Percentiles rank a stretch among this genome's conserved stretches.
phyloP scores from a whole-genome alignment of 257 asterid genomes.

The Rehmannia glutinosa region DNA sequence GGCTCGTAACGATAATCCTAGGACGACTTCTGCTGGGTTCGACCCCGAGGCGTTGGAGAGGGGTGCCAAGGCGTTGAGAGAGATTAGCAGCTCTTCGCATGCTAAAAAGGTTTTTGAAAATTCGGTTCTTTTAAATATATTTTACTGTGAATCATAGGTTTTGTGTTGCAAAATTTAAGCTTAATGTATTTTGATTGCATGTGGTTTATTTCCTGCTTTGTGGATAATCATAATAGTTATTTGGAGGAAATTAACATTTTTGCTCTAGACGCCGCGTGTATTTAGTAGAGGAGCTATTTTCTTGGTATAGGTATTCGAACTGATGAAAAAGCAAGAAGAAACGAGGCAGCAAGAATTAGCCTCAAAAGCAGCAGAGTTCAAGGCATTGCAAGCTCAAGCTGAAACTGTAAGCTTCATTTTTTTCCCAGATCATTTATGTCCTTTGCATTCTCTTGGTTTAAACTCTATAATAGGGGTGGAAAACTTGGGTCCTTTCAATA shows the following conservation, averaged over 20 bases:
- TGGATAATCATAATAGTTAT: not conserved
- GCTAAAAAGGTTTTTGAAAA: conserved; percentile 55
- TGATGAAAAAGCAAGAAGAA: conserved; percentile 79
- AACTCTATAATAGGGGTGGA: not conserved
- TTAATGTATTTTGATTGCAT: not conserved
- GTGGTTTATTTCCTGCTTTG: not conserved
- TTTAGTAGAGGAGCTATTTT: conserved; percentile 8
- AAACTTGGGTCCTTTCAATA: not conserved
- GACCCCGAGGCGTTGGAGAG: conserved; percentile 93
- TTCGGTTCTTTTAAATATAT: not conserved
- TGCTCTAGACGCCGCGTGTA: not conserved
- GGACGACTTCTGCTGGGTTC: conserved; percentile 91
- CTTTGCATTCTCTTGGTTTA: not conserved
- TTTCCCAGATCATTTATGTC: not conserved
- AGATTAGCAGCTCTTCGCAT: conserved; percentile 45
- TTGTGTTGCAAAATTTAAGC: not conserved
- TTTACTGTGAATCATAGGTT: not conserved
- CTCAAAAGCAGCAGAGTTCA: conserved; percentile 66
- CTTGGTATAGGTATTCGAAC: conserved; percentile 59
- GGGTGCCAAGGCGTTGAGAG: conserved; percentile 63
- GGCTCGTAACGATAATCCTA: conserved; percentile 73
- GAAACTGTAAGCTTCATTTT: conserved; percentile 62
- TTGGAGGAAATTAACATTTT: not conserved
- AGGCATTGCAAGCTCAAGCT: conserved; percentile 78
- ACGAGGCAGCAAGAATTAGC: conserved; percentile 68